Base-by-base conservation (phyloP, 106 monocot species). In the Allium sativum region DNA sequence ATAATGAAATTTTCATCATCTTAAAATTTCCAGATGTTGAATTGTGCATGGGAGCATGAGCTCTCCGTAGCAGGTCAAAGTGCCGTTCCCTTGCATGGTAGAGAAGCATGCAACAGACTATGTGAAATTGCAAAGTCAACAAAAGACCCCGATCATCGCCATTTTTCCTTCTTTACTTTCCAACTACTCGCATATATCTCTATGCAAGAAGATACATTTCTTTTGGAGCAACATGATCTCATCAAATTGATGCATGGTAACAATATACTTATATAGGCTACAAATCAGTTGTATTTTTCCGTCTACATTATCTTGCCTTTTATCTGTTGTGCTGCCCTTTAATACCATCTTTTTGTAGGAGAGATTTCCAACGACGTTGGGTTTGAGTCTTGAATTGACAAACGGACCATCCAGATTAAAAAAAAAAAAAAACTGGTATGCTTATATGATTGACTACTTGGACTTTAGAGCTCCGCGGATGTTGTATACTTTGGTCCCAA, bases 181-280 rank as follows among this genome's bases (percentile, higher is more conserved):
- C 84, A 82, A 45, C 72, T 66, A n/a, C 67, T 63, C 12, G 58
- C 83, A 5, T 74, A 69, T 52, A 45, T 75, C 18, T 70, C 64
- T 11, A 59, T 73, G 69, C 71, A 83, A 62, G 70, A 76, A 45
- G 78, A 81, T 43, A 66, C 74, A 44, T 71, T 75, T 65, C 69
- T 77, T 19, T 70, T 77, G 12, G 79, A 87, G 42, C 58, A 90
- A 1, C 66, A 77, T 70, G 72, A 72, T 42, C 80, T 96, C 67
- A 76, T 96, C 64, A 90, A 74, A 69, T 81, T 71, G 75, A 90
- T 96, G 95, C 95, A 96, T 62, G 95, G 87, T 84, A 69, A 79
- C 11, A 31, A 31, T 31, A 5, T 31, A 31, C 1, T 3, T 5
- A 31, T 5, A 31, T 5, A 31, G 4, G 1, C 31, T 31, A 31